phyloP scores from a whole-genome alignment of 257 asterid species.

The Nicotiana attenuata region DNA sequence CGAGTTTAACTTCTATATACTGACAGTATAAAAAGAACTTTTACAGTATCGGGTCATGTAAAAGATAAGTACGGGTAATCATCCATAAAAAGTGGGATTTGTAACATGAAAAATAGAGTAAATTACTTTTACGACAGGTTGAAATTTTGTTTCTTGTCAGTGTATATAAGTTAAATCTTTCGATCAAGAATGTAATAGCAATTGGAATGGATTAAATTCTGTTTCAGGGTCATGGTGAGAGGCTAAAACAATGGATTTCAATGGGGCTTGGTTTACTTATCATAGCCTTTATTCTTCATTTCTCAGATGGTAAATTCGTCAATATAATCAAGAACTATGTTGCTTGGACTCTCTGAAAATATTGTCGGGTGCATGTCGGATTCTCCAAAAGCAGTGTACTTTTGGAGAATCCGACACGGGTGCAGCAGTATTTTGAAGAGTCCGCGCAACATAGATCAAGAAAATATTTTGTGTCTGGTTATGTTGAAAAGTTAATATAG shows the following conservation, averaged over 20 bases:
- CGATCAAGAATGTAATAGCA: neutral
- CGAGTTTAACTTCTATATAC: neutral
- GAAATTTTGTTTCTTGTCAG: neutral
- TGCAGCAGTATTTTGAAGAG: too few relatives aligned
- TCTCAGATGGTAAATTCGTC: conserved; percentile 58
- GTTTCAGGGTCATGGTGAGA: conserved; percentile 60
- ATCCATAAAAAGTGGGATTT: too few relatives aligned
- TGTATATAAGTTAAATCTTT: neutral
- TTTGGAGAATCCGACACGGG: too few relatives aligned
- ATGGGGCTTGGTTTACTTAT: conserved; percentile 54
- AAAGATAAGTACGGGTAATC: too few relatives aligned
- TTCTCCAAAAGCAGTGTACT: too few relatives aligned
- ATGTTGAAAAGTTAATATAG: neutral
- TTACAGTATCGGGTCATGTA: too few relatives aligned
- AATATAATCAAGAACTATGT: too few relatives aligned
- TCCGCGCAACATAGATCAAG: too few relatives aligned
- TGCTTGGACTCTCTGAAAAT: too few relatives aligned
- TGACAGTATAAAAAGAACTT: neutral
- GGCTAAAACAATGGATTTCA: conserved; percentile 84
- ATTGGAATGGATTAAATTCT: neutral
- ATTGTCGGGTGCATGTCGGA: too few relatives aligned
- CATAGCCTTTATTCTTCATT: conserved; percentile 62
- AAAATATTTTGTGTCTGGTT: neutral
- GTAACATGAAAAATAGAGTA: neutral
- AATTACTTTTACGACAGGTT: neutral